phyloP scores from a whole-genome alignment of 768 basidiomycete genomes.

The Auriscalpium microsporum region DNA sequence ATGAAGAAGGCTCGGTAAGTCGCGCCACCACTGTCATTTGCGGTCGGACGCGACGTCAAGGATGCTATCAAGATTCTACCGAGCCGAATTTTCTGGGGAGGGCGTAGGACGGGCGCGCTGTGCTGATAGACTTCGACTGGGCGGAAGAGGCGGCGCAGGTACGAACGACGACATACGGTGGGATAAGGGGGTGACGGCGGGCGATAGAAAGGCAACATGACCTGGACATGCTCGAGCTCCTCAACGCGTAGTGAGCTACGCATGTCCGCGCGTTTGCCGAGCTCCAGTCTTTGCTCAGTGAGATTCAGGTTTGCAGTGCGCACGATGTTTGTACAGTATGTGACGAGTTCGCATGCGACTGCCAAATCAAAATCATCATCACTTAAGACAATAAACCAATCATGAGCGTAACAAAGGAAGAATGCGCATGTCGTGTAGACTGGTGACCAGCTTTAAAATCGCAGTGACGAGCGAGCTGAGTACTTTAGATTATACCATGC shows the following conservation, averaged over 20 bases:
- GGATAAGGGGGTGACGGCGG: background rate
- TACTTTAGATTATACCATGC: too few species aligned
- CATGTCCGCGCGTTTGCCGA: too few species aligned
- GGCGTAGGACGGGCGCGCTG: background rate
- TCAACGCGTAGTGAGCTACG: background rate
- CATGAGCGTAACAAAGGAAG: too few species aligned
- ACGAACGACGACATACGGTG: background rate
- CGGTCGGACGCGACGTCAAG: constrained; percentile 1
- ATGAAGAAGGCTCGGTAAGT: background rate
- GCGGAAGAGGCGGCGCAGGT: background rate
- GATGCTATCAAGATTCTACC: constrained; percentile 6
- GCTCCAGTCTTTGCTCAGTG: too few species aligned
- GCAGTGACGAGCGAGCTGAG: too few species aligned
- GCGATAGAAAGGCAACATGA: constrained; percentile 9
- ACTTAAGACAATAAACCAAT: too few species aligned
- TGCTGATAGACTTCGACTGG: constrained; percentile 15
- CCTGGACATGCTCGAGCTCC: background rate
- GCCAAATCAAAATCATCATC: too few species aligned
- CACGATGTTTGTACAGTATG: too few species aligned
- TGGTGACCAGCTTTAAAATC: too few species aligned
- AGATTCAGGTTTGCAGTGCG: too few species aligned
- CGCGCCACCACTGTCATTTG: background rate
- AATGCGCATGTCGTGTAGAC: too few species aligned
- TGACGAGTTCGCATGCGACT: too few species aligned
- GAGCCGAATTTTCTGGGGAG: constrained; percentile 2